Evolutionary conservation across 257 asterid genomes (phyloP).

Genomic region (Fraxinus quadrangulata): DNA sequence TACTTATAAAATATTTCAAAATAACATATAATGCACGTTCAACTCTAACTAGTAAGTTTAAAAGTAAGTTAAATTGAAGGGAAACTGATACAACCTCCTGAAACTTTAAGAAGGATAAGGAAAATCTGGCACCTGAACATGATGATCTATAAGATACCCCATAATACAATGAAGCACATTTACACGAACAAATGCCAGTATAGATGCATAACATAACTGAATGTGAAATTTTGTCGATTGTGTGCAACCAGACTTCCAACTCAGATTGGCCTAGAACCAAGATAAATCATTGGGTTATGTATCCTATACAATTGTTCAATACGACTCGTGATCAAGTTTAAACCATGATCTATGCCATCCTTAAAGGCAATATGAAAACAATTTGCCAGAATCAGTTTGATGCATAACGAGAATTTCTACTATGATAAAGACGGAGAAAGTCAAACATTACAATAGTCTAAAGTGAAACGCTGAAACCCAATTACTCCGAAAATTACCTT

Average conservation of each 20-base stretch:
- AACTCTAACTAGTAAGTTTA: neutral
- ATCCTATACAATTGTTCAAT: no score
- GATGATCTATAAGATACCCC: neutral
- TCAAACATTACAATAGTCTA: neutral
- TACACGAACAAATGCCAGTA: neutral
- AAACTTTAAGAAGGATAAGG: no score
- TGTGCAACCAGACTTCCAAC: neutral
- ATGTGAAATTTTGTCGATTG: neutral
- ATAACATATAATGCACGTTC: no score
- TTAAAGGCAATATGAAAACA: neutral
- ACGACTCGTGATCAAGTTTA: no score
- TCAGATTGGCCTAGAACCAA: neutral
- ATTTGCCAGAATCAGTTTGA: neutral
- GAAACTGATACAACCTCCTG: neutral
- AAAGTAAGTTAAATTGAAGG: neutral
- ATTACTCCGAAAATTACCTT: constrained; percentile 39
- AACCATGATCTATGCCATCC: neutral
- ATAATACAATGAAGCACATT: neutral
- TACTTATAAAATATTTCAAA: no score
- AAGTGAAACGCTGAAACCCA: neutral
- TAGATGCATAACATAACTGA: neutral
- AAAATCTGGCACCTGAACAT: neutral
- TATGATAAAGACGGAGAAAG: constrained; percentile 8
- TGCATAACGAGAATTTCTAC: neutral
- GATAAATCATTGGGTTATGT: neutral